Evolutionary conservation across 2,329 filamentous ascomycete species (phyloP).

Genomic region (Lasiodiplodia theobromae): DNA sequence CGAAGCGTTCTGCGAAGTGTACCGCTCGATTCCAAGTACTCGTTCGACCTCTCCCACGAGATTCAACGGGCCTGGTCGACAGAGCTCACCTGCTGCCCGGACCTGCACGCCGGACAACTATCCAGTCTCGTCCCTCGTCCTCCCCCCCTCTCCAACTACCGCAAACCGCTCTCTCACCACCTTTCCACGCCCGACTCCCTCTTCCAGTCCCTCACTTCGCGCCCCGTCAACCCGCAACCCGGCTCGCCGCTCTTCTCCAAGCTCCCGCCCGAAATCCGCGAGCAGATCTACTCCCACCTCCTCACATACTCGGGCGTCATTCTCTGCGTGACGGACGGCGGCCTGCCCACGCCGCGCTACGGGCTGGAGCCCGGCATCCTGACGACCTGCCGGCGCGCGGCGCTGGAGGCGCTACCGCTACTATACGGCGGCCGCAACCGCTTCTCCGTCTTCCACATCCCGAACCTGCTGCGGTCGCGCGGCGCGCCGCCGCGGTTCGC

Average conservation of each 20-base stretch:
- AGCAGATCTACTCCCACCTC: slow-evolving; percentile 24
- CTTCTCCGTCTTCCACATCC: slow-evolving; percentile 29
- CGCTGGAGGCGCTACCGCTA: slow-evolving; percentile 9
- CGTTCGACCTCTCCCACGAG: slow-evolving; percentile 21
- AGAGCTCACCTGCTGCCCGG: slow-evolving; percentile 19
- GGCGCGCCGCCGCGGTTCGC: slow-evolving; percentile 19
- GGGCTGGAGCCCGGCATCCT: slow-evolving; percentile 15
- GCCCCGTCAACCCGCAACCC: slow-evolving; percentile 17
- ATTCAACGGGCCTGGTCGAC: slow-evolving; percentile 24
- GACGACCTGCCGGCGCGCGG: slow-evolving; percentile 3
- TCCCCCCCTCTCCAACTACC: neutral
- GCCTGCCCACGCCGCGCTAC: slow-evolving; percentile 22
- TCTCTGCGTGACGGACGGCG: slow-evolving; percentile 24
- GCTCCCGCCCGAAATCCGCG: slow-evolving; percentile 27
- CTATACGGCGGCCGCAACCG: slow-evolving; percentile 26
- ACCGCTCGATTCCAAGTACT: slow-evolving; percentile 10
- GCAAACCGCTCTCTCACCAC: slow-evolving; percentile 11
- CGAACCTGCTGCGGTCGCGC: slow-evolving; percentile 28
- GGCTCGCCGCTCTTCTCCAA: slow-evolving; percentile 25
- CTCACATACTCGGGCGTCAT: slow-evolving; percentile 16
- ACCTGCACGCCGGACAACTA: neutral
- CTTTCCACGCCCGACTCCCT: slow-evolving; percentile 9
- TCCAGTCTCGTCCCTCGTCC: neutral
- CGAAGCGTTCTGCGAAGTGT: slow-evolving; percentile 13
- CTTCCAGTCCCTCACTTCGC: neutral